Conservation (phyloP, 2,329 filamentous ascomycete genomes). For the Xylariomycetidae sp. region DNA sequence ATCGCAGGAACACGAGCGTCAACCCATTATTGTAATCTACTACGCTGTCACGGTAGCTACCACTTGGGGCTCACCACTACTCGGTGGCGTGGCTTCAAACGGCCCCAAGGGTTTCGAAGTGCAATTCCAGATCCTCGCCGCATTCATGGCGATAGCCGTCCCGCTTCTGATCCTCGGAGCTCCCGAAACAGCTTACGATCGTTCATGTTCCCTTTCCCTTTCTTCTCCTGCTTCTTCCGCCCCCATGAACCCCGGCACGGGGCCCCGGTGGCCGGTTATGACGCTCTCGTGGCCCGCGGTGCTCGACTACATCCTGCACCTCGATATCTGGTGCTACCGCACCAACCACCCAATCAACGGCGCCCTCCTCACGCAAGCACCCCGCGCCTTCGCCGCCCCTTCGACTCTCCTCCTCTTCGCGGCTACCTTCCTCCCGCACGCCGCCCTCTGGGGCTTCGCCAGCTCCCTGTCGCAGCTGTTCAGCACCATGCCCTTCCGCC, state of each 20-base stretch:
- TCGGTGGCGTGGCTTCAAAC: conserved; percentile 44
- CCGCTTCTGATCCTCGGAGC: conserved; percentile 40
- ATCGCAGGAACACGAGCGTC: conserved; percentile 46
- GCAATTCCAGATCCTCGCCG: conserved; percentile 46
- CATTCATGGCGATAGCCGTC: conserved; percentile 40
- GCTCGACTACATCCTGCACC: conserved; percentile 31
- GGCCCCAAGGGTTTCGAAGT: conserved; percentile 34
- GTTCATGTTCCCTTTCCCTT: not conserved
- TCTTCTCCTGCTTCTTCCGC: not conserved
- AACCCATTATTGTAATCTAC: conserved; percentile 37
- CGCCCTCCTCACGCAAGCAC: conserved; percentile 35
- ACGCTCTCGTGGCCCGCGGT: conserved; percentile 27
- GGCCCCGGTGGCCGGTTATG: conserved; percentile 15
- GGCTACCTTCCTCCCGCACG: conserved; percentile 38
- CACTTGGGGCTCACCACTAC: conserved; percentile 48
- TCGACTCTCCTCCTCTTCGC: conserved; percentile 41
- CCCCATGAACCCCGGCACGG: conserved; percentile 7
- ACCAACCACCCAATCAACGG: conserved; percentile 20
- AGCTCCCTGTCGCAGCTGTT: conserved; percentile 43
- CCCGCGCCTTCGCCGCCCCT: conserved; percentile 43
- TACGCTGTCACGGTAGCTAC: conserved; percentile 38
- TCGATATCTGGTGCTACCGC: conserved; percentile 34
- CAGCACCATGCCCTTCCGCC: conserved; percentile 35
- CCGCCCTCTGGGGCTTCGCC: conserved; percentile 41
- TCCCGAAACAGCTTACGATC: conserved; percentile 45